Base-by-base conservation (phyloP, 2,329 filamentous ascomycete species). In the Sordariomycetes sp. region DNA sequence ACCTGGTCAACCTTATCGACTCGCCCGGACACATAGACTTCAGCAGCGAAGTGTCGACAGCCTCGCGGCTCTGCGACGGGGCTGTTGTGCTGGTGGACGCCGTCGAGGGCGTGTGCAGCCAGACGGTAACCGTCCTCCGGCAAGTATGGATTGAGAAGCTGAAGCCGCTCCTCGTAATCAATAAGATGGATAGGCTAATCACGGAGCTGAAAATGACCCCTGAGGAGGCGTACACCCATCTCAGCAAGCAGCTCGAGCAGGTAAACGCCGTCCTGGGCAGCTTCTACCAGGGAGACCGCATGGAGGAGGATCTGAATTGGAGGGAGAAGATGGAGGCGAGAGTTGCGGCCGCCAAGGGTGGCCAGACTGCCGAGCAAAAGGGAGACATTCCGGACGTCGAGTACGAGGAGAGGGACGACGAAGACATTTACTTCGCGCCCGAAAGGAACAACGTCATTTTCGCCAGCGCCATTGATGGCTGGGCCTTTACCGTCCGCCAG, bases 371-470 rank as follows among this genome's bases (percentile, higher is more conserved):
- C 39, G 68, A 65, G 50, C 20, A 57, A 12, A 13, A n/a, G 12
- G 25, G 2, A 35, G 55, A 57, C 52, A 17, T 36, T 7, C 32
- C 52, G 10, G 42, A 22, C 15, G 65, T 62, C 53, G 74, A 73
- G 32, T 99, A 90, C 64, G 86, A 96, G 68, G 94, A 97, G 68
- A 84, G 85, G 63, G 91, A 96, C 65, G 94, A 99, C 65, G 91
- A 97, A 68, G 91, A 96, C 68, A 85, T 99, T 28, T 99, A 99
- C 70, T 99, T 99, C 71, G 90, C 94, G 0, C 94, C 94, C 0
- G 94, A 99, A 67, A 95, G 92, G 71, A 96, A 96, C 70, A 99
- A 99, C 66, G 94, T 99, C 69, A 97, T 99, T 62, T 99, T 99
- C 69, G 90, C 90, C 74, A 97, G 92, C 68, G 94, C 94, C 59